These are phyloP conservation scores for Aulographum hederae DNA, from an alignment of 2,329 filamentous ascomycete species.

Conservation along the genomic window DNA sequence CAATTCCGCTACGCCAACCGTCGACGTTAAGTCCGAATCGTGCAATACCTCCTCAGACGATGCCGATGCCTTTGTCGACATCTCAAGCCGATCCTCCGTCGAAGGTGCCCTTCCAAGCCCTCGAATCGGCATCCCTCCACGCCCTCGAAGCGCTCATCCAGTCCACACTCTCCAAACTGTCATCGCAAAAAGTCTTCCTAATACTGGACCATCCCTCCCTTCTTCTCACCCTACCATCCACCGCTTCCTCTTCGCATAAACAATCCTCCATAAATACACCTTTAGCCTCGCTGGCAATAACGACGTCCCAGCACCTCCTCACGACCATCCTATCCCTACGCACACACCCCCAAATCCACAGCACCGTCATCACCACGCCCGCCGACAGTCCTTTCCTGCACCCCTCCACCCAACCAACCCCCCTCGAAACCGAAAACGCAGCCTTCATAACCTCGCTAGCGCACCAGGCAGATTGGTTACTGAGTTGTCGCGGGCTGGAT, in stretches of 20 bases:
- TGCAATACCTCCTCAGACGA: conserved; percentile 6
- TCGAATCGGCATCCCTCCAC: conserved; percentile 11
- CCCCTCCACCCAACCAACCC: conserved; percentile 7
- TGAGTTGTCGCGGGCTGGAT: conserved; percentile 60
- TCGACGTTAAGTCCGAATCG: conserved; percentile 5
- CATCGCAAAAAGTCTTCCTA: conserved; percentile 16
- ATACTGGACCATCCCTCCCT: conserved; percentile 26
- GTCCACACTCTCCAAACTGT: conserved; percentile 1
- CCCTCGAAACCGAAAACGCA: conserved; percentile 51
- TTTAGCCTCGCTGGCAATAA: background rate
- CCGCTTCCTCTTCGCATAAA: no score
- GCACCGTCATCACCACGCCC: conserved; percentile 48
- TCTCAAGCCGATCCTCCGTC: conserved; percentile 2
- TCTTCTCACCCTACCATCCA: conserved; percentile 19
- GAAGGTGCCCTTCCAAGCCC: conserved; percentile 8
- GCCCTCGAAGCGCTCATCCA: conserved; percentile 7
- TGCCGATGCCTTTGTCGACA: conserved; percentile 8
- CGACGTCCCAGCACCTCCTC: background rate
- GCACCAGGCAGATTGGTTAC: conserved; percentile 54
- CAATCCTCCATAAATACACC: no score
- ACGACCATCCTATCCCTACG: conserved; percentile 11
- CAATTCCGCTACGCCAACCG: no score
- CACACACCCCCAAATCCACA: conserved; percentile 36
- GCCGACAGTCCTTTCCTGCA: conserved; percentile 32
- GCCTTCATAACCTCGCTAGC: conserved; percentile 52